A percentile compares a stretch with the other conserved stretches of the same genome.
phyloP scores from a whole-genome alignment of 768 basidiomycete species.

The Calocybe indica region DNA sequence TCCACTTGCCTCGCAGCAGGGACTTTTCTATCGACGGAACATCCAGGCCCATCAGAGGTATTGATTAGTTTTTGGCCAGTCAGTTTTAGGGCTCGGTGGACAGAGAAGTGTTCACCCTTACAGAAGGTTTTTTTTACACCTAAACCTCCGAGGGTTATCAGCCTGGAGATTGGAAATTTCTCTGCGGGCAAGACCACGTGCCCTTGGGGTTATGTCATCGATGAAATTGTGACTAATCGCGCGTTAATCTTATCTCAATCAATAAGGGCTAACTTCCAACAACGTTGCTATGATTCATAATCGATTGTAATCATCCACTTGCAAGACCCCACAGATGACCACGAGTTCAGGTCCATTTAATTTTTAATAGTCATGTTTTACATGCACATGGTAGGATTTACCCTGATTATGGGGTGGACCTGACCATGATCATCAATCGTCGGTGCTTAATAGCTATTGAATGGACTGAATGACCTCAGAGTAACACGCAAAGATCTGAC shows the following conservation, averaged over 20 bases:
- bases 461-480: not conserved
- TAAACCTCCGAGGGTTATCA: too few species aligned
- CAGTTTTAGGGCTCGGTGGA: not conserved
- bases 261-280: too few species aligned
- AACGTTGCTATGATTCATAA: too few species aligned
- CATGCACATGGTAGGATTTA: too few species aligned
- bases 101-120: slow-evolving; percentile 4
- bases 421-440: too few species aligned
- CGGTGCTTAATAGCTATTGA: not conserved
- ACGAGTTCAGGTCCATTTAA: too few species aligned
- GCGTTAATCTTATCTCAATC: too few species aligned
- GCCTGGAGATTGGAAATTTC: not conserved
- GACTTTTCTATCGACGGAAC: slow-evolving; percentile 42
- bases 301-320: too few species aligned
- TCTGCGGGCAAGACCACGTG: not conserved
- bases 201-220: not conserved
- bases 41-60: slow-evolving; percentile 13
- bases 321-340: too few species aligned
- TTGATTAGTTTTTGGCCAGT: not conserved
- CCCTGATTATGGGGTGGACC: too few species aligned
- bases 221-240: not conserved
- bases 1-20: slow-evolving; percentile 48
- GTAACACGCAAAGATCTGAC: not conserved
- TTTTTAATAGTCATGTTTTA: too few species aligned
- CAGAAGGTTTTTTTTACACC: not conserved